phyloP scores from a whole-genome alignment of 805 yeast species.

The Kluyveromyces siamensis region DNA sequence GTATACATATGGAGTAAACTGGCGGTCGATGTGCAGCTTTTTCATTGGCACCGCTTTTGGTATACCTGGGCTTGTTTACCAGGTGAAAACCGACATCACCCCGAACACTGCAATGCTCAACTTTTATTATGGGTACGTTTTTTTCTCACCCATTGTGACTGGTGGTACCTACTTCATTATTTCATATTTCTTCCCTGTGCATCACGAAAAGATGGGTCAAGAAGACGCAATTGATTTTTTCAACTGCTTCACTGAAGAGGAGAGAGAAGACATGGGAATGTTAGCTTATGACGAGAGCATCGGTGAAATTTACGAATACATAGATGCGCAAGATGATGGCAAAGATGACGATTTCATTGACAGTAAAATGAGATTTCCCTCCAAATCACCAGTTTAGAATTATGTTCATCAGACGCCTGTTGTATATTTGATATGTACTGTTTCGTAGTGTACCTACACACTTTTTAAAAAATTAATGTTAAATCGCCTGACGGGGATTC shows the following conservation, averaged over 20 bases:
- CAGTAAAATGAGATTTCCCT: no score
- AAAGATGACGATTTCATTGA: slow-evolving; percentile 10
- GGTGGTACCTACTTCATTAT: slow-evolving; percentile 9
- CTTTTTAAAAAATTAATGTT: no score
- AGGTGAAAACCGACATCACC: slow-evolving; percentile 2
- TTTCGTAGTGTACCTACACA: no score
- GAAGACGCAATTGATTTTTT: slow-evolving; percentile 15
- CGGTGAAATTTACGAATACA: slow-evolving; percentile 5
- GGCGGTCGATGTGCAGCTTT: slow-evolving; percentile 4
- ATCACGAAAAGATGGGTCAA: slow-evolving; percentile 9
- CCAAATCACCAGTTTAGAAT: no score
- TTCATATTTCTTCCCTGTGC: slow-evolving; percentile 7
- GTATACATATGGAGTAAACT: slow-evolving; percentile 7
- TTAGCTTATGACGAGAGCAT: slow-evolving; percentile 6
- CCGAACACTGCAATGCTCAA: slow-evolving; percentile 6
- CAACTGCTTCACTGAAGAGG: slow-evolving; percentile 14
- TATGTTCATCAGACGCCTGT: no score
- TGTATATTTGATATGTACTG: no score
- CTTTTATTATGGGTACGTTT: slow-evolving; percentile 6
- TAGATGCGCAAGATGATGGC: slow-evolving; percentile 4
- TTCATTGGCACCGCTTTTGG: slow-evolving; percentile 6
- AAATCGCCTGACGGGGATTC: no score
- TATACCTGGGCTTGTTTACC: slow-evolving; percentile 7
- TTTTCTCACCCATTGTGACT: neutral
- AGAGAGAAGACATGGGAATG: slow-evolving; percentile 11